Percentiles rank a stretch among this genome's conserved stretches.
phyloP scores from a whole-genome alignment of 2,329 filamentous ascomycete genomes.

The Verticillium albo-atrum region DNA sequence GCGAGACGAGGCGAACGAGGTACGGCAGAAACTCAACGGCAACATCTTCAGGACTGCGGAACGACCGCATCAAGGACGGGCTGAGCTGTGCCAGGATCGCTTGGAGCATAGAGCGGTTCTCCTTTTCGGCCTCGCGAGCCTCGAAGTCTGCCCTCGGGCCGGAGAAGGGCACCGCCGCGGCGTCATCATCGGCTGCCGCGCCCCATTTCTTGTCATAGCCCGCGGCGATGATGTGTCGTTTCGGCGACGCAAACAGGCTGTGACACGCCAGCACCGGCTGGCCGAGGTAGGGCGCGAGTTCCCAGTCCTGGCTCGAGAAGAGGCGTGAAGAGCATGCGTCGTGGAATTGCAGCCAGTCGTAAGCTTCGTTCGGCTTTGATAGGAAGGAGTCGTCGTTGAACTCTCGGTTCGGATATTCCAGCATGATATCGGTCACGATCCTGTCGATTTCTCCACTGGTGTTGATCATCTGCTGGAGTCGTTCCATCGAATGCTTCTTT shows the following conservation, averaged over 20 bases:
- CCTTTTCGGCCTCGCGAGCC: slow-evolving; percentile 75
- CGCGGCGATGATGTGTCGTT: slow-evolving; percentile 38
- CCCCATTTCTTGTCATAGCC: slow-evolving; percentile 40
- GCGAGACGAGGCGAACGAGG: slow-evolving; percentile 76
- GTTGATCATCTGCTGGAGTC: slow-evolving; percentile 71
- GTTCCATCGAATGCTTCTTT: slow-evolving; percentile 68
- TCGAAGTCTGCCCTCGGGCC: slow-evolving; percentile 78
- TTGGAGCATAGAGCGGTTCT: slow-evolving; percentile 70
- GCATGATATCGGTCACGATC: slow-evolving; percentile 78
- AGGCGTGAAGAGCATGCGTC: slow-evolving; percentile 76
- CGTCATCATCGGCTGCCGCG: slow-evolving; percentile 42
- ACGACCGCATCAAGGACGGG: slow-evolving; percentile 67
- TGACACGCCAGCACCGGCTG: slow-evolving; percentile 88
- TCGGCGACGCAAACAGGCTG: slow-evolving; percentile 76
- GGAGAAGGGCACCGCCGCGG: slow-evolving; percentile 66
- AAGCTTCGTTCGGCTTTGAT: slow-evolving; percentile 79
- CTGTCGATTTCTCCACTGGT: slow-evolving; percentile 75
- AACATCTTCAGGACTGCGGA: slow-evolving; percentile 73
- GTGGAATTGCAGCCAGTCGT: slow-evolving; percentile 95
- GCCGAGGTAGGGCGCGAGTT: slow-evolving; percentile 80
- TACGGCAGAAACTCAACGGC: slow-evolving; percentile 82
- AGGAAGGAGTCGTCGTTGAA: slow-evolving; percentile 93
- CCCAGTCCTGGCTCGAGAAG: slow-evolving; percentile 86
- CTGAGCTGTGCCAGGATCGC: slow-evolving; percentile 68
- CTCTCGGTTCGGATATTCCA: slow-evolving; percentile 77